Evolutionary conservation across 108 stramenopile species (phyloP).

Genomic region (Skeletonema menzelii): DNA sequence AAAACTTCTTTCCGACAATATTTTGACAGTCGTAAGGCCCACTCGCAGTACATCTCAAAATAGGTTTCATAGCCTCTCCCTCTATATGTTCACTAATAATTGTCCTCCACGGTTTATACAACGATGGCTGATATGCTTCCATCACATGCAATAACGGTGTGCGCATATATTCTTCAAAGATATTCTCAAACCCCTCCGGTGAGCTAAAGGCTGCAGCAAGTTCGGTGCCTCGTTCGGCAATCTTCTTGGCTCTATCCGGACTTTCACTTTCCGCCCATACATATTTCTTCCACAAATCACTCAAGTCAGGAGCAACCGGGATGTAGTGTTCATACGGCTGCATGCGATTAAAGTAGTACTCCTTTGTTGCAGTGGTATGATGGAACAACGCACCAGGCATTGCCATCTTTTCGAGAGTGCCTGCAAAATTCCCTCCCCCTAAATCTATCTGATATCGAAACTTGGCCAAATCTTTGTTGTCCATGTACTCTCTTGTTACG

Average conservation of each 20-base stretch:
- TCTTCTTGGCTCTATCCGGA: conserved; percentile 4
- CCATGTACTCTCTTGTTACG: not conserved
- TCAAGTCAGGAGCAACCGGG: conserved; percentile 7
- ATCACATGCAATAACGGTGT: not conserved
- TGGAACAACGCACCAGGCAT: conserved; percentile 30
- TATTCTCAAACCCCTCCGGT: not conserved
- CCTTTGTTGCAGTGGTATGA: conserved; percentile 14
- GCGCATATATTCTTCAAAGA: conserved; percentile 7
- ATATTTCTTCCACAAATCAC: conserved; percentile 11
- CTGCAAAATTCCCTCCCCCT: not conserved
- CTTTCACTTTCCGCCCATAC: conserved; percentile 16
- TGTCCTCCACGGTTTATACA: not conserved
- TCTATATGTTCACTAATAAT: not conserved
- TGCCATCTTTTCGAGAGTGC: conserved; percentile 17
- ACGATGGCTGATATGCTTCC: conserved; percentile 7
- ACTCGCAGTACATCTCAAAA: not conserved
- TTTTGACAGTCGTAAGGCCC: not conserved
- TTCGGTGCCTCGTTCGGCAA: conserved; percentile 1
- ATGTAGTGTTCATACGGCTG: conserved; percentile 22
- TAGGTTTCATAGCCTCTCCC: not conserved
- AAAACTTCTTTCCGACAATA: not conserved
- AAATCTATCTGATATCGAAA: conserved; percentile 10
- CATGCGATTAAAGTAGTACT: conserved; percentile 16
- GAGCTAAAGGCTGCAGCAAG: not conserved
- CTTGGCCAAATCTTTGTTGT: not conserved